Evolutionary conservation across 2,329 filamentous ascomycete genomes (phyloP).

Genomic region (Emmonsiellopsis sp.): DNA sequence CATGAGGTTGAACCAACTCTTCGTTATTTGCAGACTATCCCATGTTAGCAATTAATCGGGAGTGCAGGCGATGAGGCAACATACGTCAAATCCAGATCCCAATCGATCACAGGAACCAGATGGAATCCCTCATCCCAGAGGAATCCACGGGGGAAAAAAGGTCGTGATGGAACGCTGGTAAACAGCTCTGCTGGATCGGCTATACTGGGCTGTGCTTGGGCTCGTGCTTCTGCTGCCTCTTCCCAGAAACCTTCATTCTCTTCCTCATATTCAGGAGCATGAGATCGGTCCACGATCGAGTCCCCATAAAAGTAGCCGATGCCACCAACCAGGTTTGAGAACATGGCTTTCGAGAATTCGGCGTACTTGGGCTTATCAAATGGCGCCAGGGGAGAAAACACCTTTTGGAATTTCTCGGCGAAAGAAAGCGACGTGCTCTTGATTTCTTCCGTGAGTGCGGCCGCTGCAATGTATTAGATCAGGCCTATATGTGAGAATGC

Average conservation of each 20-base stretch:
- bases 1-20: constrained; percentile 93
- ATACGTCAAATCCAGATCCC: constrained; percentile 77
- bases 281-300: constrained; percentile 79
- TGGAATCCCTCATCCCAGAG: constrained; percentile 99
- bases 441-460: constrained; percentile 63
- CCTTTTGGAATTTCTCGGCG: constrained; percentile 60
- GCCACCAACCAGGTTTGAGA: constrained; percentile 88
- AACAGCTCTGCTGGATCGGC: constrained; percentile 85
- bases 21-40: constrained; percentile 63
- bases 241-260: constrained; percentile 95
- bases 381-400: constrained; percentile 66
- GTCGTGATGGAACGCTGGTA: constrained; percentile 80
- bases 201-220: constrained; percentile 55
- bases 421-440: constrained; percentile 59
- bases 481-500: neutral
- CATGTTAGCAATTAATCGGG: constrained; percentile 12
- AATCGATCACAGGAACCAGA: constrained; percentile 80
- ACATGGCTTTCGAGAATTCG: constrained; percentile 76
- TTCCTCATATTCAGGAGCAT: constrained; percentile 88
- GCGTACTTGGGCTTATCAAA: constrained; percentile 66
- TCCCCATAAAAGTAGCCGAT: constrained; percentile 93
- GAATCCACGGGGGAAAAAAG: constrained; percentile 95
- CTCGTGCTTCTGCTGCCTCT: constrained; percentile 72
- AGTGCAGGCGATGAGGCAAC: constrained; percentile 11
- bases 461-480: constrained; percentile 27